A percentile compares a stretch with the other conserved stretches of the same genome.
Evolutionary conservation across 352 stramenopile species (phyloP).

Genomic region (Phytophthora melonis): DNA sequence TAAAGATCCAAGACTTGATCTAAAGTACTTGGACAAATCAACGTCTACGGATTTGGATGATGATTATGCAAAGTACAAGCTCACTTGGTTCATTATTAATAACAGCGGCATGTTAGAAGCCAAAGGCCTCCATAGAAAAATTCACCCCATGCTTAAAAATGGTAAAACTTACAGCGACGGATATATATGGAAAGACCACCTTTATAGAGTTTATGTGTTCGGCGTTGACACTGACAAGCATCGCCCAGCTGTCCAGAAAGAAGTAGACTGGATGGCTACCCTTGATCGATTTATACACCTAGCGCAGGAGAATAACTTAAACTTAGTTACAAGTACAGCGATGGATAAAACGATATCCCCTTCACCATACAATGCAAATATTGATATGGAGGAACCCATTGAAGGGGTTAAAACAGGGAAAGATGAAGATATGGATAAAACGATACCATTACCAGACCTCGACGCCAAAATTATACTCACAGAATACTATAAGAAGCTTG

Average conservation of each 20-base stretch:
- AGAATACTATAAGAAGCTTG: neutral
- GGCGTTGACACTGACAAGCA: neutral
- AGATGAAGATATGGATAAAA: conserved; percentile 4
- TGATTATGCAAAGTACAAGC: neutral
- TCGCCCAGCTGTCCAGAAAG: neutral
- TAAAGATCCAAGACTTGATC: neutral
- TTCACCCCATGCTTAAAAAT: neutral
- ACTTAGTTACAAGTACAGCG: neutral
- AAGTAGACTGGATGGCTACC: neutral
- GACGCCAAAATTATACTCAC: neutral
- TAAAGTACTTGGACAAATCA: neutral
- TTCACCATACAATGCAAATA: too few species aligned
- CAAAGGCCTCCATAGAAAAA: too few species aligned
- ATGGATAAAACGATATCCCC: neutral
- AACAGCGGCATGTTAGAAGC: neutral
- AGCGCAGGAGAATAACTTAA: neutral
- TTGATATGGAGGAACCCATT: too few species aligned
- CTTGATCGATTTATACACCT: neutral
- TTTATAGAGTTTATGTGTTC: neutral
- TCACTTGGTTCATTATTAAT: neutral
- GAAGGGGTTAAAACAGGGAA: neutral
- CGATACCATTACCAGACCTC: neutral
- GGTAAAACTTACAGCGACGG: too few species aligned
- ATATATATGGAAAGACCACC: neutral
- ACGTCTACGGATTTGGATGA: neutral